Percentiles rank a stretch among this genome's conserved stretches.
Conservation (phyloP, 257 asterid species). For the Mitragyna speciosa region DNA sequence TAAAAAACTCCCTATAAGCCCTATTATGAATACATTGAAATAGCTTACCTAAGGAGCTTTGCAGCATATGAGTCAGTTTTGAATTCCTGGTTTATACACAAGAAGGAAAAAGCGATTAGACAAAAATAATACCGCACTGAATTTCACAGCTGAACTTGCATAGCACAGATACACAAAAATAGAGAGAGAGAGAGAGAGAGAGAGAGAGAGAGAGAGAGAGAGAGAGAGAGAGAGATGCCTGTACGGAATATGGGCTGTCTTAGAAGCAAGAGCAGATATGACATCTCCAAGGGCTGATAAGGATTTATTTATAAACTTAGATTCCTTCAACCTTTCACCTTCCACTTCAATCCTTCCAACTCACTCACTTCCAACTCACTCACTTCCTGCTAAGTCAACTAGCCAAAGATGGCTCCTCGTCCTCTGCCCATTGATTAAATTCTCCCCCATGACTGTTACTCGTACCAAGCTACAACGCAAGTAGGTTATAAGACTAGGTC, state of each 20-base stretch:
- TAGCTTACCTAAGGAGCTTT: conserved; percentile 82
- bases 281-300: conserved; percentile 96
- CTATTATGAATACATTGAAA: background rate
- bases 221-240: conserved; percentile 45
- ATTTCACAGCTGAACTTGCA: background rate
- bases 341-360: conserved; percentile 89
- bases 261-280: conserved; percentile 89
- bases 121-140: background rate
- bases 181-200: conserved; percentile 15
- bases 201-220: conserved; percentile 14
- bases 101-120: conserved; percentile 21
- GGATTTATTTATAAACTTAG: conserved; percentile 91
- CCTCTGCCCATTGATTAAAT: conserved; percentile 69
- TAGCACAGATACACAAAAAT: background rate
- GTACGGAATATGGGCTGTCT: conserved; percentile 74
- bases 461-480: conserved; percentile 72
- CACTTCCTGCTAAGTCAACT: conserved; percentile 99
- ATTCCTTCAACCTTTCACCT: conserved; percentile 93
- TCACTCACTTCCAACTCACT: conserved; percentile 97
- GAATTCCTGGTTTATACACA: conserved; percentile 69
- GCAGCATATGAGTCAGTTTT: conserved; percentile 97
- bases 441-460: conserved; percentile 80
- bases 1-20: no score
- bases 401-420: conserved; percentile 95
- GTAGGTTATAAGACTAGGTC: background rate